A percentile compares a stretch with the other conserved stretches of the same genome.
Evolutionary conservation across 768 basidiomycete species (phyloP).

Genomic region (Clitopilus hobsonii): DNA sequence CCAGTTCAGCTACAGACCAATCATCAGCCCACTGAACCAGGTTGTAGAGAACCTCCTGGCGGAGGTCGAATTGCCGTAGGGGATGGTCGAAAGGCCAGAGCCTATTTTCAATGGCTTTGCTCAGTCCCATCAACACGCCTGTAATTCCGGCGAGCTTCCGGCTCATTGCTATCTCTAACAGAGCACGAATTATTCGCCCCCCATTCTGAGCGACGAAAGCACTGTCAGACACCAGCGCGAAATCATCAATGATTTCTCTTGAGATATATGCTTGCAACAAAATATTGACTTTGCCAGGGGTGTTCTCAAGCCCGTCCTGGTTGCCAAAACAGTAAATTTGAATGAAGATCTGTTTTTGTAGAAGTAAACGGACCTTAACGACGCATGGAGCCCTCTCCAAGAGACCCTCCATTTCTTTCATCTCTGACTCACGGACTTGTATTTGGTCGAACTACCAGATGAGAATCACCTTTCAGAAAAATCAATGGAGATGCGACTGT

Average conservation of each 20-base stretch:
- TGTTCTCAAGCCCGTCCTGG: conserved; percentile 55
- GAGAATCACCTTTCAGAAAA: not conserved
- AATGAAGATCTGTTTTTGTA: not conserved
- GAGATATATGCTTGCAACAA: conserved; percentile 91
- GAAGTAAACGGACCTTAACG: conserved; percentile 52
- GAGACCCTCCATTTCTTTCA: conserved; percentile 73
- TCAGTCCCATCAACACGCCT: conserved; percentile 78
- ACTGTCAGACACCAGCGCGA: conserved; percentile 92
- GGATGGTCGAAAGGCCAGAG: conserved; percentile 97
- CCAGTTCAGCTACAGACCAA: conserved; percentile 68
- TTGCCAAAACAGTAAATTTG: too few relatives aligned
- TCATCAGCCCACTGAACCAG: conserved; percentile 82
- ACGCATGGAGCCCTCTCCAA: conserved; percentile 71
- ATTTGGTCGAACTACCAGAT: conserved; percentile 82
- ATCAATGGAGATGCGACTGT: conserved; percentile 2
- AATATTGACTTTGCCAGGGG: conserved; percentile 88
- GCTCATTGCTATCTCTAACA: conserved; percentile 92
- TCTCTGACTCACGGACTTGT: conserved; percentile 87
- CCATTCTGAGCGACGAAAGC: conserved; percentile 94
- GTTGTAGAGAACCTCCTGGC: conserved; percentile 71
- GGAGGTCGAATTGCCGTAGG: conserved; percentile 75
- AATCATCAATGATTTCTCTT: conserved; percentile 78
- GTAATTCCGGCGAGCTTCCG: conserved; percentile 86
- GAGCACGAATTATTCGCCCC: conserved; percentile 88
- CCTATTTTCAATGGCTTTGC: conserved; percentile 89